Conservation (phyloP, 208 protist genomes). For the Angomonas ambiguus region DNA sequence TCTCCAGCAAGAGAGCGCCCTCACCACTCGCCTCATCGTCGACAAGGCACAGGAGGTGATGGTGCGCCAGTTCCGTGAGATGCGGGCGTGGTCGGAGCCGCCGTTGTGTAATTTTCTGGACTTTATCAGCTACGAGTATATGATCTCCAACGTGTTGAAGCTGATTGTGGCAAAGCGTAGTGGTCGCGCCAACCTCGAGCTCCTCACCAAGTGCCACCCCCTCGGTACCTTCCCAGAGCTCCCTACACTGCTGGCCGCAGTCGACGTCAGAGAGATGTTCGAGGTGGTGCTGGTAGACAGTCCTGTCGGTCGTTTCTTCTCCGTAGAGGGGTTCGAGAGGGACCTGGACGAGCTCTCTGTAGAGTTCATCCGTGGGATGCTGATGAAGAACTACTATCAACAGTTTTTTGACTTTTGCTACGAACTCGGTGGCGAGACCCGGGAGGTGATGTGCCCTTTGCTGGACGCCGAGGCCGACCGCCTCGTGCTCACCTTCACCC, state of each 20-base stretch:
- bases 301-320: constrained; percentile 90
- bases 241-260: constrained; percentile 87
- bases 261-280: constrained; percentile 94
- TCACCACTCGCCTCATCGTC: constrained; percentile 89
- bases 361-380: constrained; percentile 97
- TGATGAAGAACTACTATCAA: constrained; percentile 99
- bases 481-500: constrained; percentile 96
- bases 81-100: constrained; percentile 92
- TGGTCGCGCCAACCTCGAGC: constrained; percentile 73
- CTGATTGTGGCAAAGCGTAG: constrained; percentile 86
- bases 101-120: constrained; percentile 97
- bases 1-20: constrained; percentile 92
- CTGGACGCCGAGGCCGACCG: constrained; percentile 97
- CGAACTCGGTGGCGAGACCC: constrained; percentile 81
- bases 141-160: constrained; percentile 95
- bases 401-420: constrained; percentile 97
- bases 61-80: constrained; percentile 94
- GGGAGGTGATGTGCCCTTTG: constrained; percentile 87
- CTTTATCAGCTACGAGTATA: constrained; percentile 99
- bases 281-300: constrained; percentile 97
- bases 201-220: constrained; percentile 97
- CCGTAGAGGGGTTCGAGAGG: constrained; percentile 68
- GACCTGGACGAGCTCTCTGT: constrained; percentile 93
- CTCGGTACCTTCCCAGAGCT: constrained; percentile 97
- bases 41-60: constrained; percentile 93